Evolutionary conservation across 495 filamentous ascomycete species (phyloP), one percentile per base, ranked within the genome.

Genomic region (Hyaloscypha hepaticicola): DNA sequence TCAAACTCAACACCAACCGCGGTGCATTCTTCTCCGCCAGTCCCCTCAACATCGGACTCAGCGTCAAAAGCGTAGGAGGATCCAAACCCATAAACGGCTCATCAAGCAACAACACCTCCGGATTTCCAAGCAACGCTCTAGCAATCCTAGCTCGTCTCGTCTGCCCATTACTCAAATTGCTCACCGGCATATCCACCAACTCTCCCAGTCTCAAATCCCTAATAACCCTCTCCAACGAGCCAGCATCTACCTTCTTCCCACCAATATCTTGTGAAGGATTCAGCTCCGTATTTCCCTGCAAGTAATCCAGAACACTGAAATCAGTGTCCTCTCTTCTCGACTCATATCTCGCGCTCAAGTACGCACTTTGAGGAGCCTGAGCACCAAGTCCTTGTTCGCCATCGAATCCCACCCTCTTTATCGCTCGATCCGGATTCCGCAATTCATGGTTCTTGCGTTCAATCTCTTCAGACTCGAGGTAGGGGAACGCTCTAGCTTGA

Each of bases 51-150:
- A 97, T 77, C 2, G 77, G 77, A 24, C 90, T 93, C 69, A 98
- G 74, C 12, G 82, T 82, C 31, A 78, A 77, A 11, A 88, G 80
- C 2, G 92, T 93, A 24, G 86, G 83, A 25, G 95, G 95, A 72
- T 99, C 95, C 34, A 99, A 79, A 9, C 95, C 95, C 91, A 99
- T 96, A 73, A 99, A 97, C 16, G 95, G 93, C 70, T 97, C 95
- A 76, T 99, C 95, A 12, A 98, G 79, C 38, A 97, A 79, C 29
- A 99, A 69, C 12, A 97, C 78, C 75, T 94, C 90, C 0, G 95
- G 94, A 60, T 82, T 82, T 41, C 78, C 85, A 67, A 97, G 78
- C 49, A 99, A 74, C 2, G 93, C 92, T 69, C 89, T 89, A 0
- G 92, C 95, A 66, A 99, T 96, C 66, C 90, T 84, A 2, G 95